Base-by-base conservation (phyloP, 495 filamentous ascomycete genomes). In the Trichoderma gamsii region DNA sequence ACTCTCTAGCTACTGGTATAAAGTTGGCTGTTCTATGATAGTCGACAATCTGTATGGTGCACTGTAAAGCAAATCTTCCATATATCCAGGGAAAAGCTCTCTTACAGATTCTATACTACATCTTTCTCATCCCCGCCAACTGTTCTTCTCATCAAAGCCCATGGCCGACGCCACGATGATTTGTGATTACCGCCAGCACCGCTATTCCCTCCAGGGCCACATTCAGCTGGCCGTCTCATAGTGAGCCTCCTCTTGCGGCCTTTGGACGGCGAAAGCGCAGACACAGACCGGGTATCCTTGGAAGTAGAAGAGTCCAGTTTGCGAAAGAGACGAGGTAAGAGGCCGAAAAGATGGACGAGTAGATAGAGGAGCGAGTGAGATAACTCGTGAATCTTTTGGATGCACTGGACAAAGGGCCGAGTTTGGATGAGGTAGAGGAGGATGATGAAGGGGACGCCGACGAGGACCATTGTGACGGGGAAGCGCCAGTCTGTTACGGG, bases 311-410 rank as follows among this genome's bases (percentile, higher is more conserved):
- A 3, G 16, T 65, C 63, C 4, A n/a, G 5, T 6, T 41, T 35
- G 13, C 35, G 63, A 21, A 16, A 32, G 2, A 8, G 63, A 6
- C 13, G 35, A n/a, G 97, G 81, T 90, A 94, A 70, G 97, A 98
- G 77, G 92, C 94, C 59, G 84, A 96, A 71, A 97, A 98, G 85
- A 95, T 96, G 81, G 92, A 92, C 41, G 97, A 92, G 92, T 96
- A 86, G 71, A 15, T 23, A 25, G 25, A 23, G 25, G 11, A 46
- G 65, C 25, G 51, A n/a, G 13, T 27, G 25, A n/a, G 46, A 32
- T 6, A 11, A 23, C 11, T 25, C 23, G 27, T 32, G 35, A 11
- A 65, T 13, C 27, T 21, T 25, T n/a, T 44, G 51, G 15, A 29
- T 6, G 13, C 7, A 13, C 18, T 61, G 49, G 15, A 38, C 25